phyloP scores from a whole-genome alignment of 495 filamentous ascomycete species.

The Aspergillus ellipticus region DNA sequence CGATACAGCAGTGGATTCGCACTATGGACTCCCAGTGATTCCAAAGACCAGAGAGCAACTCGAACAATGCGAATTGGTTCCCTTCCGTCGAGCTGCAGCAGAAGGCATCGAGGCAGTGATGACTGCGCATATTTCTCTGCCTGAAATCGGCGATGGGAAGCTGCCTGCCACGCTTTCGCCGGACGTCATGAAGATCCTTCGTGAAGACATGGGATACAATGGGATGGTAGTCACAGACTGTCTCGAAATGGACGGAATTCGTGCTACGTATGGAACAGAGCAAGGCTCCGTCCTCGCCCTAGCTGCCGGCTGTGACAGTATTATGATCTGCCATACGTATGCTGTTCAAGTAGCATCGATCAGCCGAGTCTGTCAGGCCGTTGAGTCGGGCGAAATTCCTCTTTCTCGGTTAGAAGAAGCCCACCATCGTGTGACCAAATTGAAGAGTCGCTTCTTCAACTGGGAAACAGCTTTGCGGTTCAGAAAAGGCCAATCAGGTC shows the following conservation, averaged over 20 bases:
- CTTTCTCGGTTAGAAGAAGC: constrained; percentile 33
- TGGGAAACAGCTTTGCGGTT: constrained; percentile 25
- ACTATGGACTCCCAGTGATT: constrained; percentile 41
- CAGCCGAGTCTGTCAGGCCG: constrained; percentile 35
- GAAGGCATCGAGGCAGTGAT: constrained; percentile 41
- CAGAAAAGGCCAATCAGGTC: constrained; percentile 18
- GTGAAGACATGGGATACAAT: constrained; percentile 38
- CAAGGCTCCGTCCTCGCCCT: constrained; percentile 44
- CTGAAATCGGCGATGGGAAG: constrained; percentile 27
- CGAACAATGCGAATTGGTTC: constrained; percentile 38
- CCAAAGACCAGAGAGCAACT: constrained; percentile 35
- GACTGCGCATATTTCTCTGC: constrained; percentile 44
- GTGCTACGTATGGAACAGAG: constrained; percentile 43
- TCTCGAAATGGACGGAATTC: constrained; percentile 47
- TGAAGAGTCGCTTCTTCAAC: constrained; percentile 35
- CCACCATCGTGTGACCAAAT: constrained; percentile 27
- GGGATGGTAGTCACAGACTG: constrained; percentile 41
- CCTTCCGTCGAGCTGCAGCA: constrained; percentile 41
- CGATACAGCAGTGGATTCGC: constrained; percentile 41
- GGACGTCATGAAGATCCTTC: constrained; percentile 35
- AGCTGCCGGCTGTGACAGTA: constrained; percentile 46
- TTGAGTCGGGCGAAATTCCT: constrained; percentile 33
- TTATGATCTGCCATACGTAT: constrained; percentile 51
- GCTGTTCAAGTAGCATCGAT: constrained; percentile 43
- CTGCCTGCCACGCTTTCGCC: constrained; percentile 38